phyloP scores from a whole-genome alignment of 805 yeast genomes.

The Barnettozyma populi region DNA sequence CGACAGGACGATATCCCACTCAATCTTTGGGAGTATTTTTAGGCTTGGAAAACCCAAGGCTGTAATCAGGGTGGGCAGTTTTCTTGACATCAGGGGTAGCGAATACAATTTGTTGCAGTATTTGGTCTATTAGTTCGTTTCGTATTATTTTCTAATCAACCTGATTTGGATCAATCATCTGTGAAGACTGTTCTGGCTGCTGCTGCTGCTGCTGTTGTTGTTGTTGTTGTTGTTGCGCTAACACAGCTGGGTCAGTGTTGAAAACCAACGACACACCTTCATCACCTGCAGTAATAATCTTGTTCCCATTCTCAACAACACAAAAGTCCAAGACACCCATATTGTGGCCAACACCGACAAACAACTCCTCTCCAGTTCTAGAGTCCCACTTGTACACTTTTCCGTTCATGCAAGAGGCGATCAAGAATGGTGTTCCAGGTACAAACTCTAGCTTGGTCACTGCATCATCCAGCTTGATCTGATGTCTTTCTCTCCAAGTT shows the following conservation, averaged over 20 bases:
- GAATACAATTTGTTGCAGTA: not conserved
- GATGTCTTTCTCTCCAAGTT: constrained; percentile 81
- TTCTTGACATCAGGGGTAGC: not conserved
- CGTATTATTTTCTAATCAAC: not conserved
- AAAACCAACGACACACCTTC: constrained; percentile 83
- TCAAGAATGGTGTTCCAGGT: constrained; percentile 46
- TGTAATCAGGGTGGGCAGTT: too few species aligned
- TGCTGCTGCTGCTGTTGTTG: constrained; percentile 1
- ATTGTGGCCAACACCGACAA: constrained; percentile 85
- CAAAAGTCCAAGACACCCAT: constrained; percentile 91
- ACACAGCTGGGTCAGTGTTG: constrained; percentile 11
- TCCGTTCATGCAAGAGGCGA: constrained; percentile 82
- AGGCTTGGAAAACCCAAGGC: too few species aligned
- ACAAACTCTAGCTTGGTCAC: constrained; percentile 75
- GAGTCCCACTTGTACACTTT: constrained; percentile 82
- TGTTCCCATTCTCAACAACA: constrained; percentile 56
- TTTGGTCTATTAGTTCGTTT: not conserved
- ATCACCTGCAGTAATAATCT: constrained; percentile 89
- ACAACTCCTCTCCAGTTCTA: constrained; percentile 73
- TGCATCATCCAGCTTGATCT: constrained; percentile 69
- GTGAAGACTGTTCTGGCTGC: too few species aligned
- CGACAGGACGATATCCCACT: too few species aligned
- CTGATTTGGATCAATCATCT: not conserved
- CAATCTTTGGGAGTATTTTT: too few species aligned
- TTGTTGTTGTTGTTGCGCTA: constrained; percentile 2